Conservation (phyloP, 148 eudicot species). For the Camellia lanceoleosa region DNA sequence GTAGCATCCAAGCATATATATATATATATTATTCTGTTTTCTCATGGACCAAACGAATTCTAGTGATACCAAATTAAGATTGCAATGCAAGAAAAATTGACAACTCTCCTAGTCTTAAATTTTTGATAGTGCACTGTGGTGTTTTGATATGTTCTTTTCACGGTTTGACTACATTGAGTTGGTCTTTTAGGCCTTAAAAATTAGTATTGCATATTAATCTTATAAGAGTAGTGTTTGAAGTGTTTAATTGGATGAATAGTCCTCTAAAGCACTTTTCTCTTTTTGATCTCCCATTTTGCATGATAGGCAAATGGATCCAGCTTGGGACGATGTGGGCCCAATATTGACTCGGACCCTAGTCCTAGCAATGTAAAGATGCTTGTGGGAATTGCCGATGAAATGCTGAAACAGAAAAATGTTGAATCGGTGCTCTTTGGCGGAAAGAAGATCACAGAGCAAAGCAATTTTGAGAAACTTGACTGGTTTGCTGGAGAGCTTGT, state of each 20-base stretch:
- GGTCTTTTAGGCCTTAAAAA: not conserved
- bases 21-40: not conserved
- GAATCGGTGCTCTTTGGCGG: slow-evolving; percentile 88
- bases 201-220: not conserved
- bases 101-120: not conserved
- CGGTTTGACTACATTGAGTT: not conserved
- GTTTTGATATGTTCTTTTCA: not conserved
- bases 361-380: slow-evolving; percentile 71
- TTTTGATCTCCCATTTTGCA: not conserved
- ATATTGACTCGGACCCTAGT: slow-evolving; percentile 72
- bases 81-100: not conserved
- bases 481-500: slow-evolving; percentile 92
- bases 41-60: not conserved
- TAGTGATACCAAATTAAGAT: not conserved
- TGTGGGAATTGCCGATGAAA: slow-evolving; percentile 68
- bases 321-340: slow-evolving; percentile 54
- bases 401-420: slow-evolving; percentile 88
- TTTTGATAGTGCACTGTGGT: not conserved
- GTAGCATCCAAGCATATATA: slow-evolving; percentile 4
- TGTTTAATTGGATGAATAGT: not conserved
- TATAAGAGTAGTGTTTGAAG: not conserved
- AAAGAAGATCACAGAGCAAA: slow-evolving; percentile 67
- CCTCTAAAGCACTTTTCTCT: not conserved
- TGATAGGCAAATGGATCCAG: slow-evolving; percentile 84
- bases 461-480: slow-evolving; percentile 83